These are phyloP conservation scores for Calophaca sinica DNA, from an alignment of 306 rosid species.

Conservation along the genomic window DNA sequence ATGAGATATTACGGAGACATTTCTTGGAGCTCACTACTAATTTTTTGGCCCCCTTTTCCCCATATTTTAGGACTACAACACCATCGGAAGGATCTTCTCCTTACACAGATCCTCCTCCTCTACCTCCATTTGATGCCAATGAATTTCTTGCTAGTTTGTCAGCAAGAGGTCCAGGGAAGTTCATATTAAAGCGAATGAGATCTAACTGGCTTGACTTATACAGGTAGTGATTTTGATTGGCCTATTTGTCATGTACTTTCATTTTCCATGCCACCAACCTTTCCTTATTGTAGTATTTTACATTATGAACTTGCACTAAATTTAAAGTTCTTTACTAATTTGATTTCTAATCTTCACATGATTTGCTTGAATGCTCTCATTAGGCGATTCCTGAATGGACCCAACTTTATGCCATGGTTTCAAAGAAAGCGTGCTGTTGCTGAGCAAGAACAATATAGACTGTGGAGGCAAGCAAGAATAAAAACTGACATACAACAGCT, in stretches of 20 bases:
- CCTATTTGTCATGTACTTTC: conserved; percentile 11
- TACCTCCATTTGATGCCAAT: conserved; percentile 67
- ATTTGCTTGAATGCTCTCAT: conserved; percentile 39
- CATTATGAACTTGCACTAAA: conserved; percentile 1
- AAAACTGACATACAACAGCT: conserved; percentile 69
- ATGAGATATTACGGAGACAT: conserved; percentile 85
- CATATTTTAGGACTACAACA: conserved; percentile 75
- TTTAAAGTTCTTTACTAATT: conserved; percentile 20
- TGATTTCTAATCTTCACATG: conserved; percentile 31
- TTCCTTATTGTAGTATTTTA: background rate
- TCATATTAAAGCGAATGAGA: conserved; percentile 83
- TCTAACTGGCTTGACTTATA: conserved; percentile 90
- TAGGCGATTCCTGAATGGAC: conserved; percentile 87
- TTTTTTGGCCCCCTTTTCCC: conserved; percentile 94
- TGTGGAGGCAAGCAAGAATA: conserved; percentile 87
- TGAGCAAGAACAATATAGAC: conserved; percentile 82
- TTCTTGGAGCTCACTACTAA: conserved; percentile 91
- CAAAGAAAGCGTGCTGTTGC: conserved; percentile 80
- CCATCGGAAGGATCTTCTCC: conserved; percentile 89
- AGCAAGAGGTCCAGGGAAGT: conserved; percentile 91
- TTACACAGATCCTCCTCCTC: conserved; percentile 74
- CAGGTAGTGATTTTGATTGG: conserved; percentile 57
- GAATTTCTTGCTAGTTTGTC: conserved; percentile 79
- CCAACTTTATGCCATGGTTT: conserved; percentile 90
- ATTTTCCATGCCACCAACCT: conserved; percentile 19